phyloP scores from a whole-genome alignment of 495 filamentous ascomycete species.

The Polyplosphaeria fusca region DNA sequence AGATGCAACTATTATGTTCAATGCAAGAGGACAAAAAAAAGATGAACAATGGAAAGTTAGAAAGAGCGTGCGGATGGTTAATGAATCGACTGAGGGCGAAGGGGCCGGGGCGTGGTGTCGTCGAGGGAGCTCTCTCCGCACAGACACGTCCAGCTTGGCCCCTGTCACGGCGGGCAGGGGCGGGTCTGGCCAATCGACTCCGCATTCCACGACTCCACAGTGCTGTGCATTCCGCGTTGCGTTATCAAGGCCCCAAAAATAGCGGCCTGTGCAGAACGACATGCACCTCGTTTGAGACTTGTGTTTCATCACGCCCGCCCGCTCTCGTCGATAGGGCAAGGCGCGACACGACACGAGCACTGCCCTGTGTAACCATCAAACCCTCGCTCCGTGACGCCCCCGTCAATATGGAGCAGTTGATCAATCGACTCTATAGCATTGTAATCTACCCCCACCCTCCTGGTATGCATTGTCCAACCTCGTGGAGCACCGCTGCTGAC shows the following conservation, averaged over 20 bases:
- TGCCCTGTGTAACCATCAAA: neutral
- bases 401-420: constrained; percentile 1
- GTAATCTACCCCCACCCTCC: too few species aligned
- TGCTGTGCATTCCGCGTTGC: too few species aligned
- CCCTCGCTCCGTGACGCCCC: constrained; percentile 6
- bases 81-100: neutral
- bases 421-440: too few species aligned
- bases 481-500: too few species aligned
- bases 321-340: neutral
- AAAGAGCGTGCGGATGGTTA: neutral
- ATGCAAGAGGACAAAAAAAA: too few species aligned
- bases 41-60: too few species aligned
- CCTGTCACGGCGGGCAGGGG: too few species aligned
- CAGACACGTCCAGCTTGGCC: too few species aligned
- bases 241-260: constrained; percentile 18
- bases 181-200: neutral
- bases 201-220: too few species aligned
- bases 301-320: constrained; percentile 20
- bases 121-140: too few species aligned
- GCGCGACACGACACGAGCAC: constrained; percentile 8
- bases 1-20: too few species aligned
- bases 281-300: constrained; percentile 17
- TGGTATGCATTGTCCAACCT: too few species aligned
- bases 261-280: constrained; percentile 4
- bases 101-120: neutral